phyloP scores from a whole-genome alignment of 140 eudicot species.

The Ambrosia hybrid region DNA sequence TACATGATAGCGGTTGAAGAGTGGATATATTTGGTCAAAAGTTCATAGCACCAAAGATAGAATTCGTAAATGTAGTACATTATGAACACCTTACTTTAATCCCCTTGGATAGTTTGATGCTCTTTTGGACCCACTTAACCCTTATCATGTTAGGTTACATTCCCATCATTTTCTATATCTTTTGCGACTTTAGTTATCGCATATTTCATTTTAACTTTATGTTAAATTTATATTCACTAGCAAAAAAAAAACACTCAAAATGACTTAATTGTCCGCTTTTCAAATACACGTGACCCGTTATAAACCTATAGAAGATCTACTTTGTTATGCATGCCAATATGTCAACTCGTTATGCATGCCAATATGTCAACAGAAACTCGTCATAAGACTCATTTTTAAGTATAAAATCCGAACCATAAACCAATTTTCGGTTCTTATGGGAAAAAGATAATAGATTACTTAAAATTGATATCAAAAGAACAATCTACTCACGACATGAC shows the following conservation, averaged over 20 bases:
- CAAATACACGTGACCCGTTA: neutral
- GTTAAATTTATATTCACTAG: neutral
- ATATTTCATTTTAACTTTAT: constrained; percentile 8
- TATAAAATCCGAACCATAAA: too few relatives aligned
- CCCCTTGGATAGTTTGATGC: constrained; percentile 22
- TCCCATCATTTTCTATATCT: constrained; percentile 10
- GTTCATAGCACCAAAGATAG: neutral
- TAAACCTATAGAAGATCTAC: neutral
- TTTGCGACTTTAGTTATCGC: neutral
- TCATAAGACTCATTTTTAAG: neutral
- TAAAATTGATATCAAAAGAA: neutral
- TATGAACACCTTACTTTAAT: constrained; percentile 29
- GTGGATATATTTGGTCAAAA: constrained; percentile 16
- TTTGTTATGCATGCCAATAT: too few relatives aligned
- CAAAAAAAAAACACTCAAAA: neutral
- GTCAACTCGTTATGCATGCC: too few relatives aligned
- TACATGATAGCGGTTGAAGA: neutral
- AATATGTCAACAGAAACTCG: too few relatives aligned
- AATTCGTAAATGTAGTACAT: constrained; percentile 17
- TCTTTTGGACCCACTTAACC: constrained; percentile 32
- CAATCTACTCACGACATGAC: neutral
- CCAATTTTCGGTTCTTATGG: too few relatives aligned
- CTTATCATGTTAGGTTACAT: constrained; percentile 35
- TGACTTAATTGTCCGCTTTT: neutral
- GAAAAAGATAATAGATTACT: too few relatives aligned